These are phyloP conservation scores for Waitea zeae DNA, from an alignment of 1,284 basidiomycete species.

Conservation along the genomic window DNA sequence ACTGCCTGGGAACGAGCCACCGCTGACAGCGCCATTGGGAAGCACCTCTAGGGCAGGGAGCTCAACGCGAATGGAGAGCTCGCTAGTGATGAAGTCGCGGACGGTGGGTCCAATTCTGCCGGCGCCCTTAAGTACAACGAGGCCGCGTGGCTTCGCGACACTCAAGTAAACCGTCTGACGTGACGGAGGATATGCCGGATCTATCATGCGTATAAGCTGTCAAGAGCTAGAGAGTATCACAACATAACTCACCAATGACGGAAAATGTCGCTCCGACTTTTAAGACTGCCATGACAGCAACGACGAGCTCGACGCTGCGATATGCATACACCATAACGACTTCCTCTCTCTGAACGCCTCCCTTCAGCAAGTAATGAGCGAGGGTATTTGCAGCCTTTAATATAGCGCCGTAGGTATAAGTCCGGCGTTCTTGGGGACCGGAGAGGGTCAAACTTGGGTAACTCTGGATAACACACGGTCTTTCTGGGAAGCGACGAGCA, in stretches of 20 bases:
- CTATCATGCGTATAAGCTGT: conserved; percentile 19
- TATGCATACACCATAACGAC: conserved; percentile 99
- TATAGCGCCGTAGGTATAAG: conserved; percentile 72
- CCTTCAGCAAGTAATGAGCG: conserved; percentile 78
- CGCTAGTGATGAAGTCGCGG: conserved; percentile 68
- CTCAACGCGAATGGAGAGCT: conserved; percentile 82
- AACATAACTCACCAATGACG: conserved; percentile 61
- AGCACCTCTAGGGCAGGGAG: conserved; percentile 80
- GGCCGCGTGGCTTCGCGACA: conserved; percentile 86
- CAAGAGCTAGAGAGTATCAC: background rate
- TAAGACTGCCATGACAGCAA: conserved; percentile 92
- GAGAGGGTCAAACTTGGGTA: conserved; percentile 26
- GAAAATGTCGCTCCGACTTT: conserved; percentile 97
- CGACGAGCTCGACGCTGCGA: conserved; percentile 90
- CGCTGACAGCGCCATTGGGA: conserved; percentile 43
- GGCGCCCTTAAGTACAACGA: conserved; percentile 86
- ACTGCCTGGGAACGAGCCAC: conserved; percentile 27
- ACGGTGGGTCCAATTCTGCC: conserved; percentile 73
- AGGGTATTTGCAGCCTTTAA: conserved; percentile 80
- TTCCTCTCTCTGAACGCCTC: conserved; percentile 83
- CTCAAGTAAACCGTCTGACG: conserved; percentile 93
- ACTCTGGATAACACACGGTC: conserved; percentile 73
- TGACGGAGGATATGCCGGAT: conserved; percentile 92
- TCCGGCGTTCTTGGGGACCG: conserved; percentile 33
- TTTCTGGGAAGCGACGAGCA: conserved; percentile 60